These are phyloP conservation scores for Trametes sanguinea DNA, from an alignment of 768 basidiomycete genomes.

Conservation along the genomic window DNA sequence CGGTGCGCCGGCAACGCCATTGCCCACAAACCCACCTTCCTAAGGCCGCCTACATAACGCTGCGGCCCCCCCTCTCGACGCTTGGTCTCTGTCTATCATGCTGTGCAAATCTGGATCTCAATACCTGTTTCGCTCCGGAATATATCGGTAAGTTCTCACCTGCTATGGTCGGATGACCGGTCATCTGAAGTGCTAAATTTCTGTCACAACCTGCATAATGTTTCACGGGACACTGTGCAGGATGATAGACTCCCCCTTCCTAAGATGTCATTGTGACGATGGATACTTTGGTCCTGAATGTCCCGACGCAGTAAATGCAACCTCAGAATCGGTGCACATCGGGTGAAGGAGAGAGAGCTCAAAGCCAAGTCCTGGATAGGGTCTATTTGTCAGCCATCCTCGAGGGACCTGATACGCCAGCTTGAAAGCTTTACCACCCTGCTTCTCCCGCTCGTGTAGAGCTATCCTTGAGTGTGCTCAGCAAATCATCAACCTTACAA, in stretches of 20 bases:
- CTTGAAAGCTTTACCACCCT: neutral
- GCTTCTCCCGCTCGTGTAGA: neutral
- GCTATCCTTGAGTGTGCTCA: neutral
- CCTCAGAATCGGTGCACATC: neutral
- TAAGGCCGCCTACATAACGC: neutral
- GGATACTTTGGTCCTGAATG: neutral
- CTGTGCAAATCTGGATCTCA: conserved; percentile 1
- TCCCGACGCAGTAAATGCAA: neutral
- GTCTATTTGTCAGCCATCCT: neutral
- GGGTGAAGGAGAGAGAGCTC: neutral
- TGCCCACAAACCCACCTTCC: conserved; percentile 18
- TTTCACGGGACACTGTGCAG: neutral
- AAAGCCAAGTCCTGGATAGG: no score
- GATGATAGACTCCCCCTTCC: no score
- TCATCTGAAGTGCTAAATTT: conserved; percentile 8
- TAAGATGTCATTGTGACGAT: no score
- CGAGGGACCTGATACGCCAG: neutral
- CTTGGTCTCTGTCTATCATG: conserved; percentile 1
- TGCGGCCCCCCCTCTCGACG: neutral
- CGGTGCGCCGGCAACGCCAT: conserved; percentile 47
- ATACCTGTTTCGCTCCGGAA: neutral
- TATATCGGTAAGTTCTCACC: conserved; percentile 15
- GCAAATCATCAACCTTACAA: neutral
- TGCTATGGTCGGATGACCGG: conserved; percentile 15
- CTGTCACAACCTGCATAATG: neutral